A percentile compares a stretch with the other conserved stretches of the same genome.
phyloP scores from a whole-genome alignment of 73 alveolate species.

The Urostyla sp. region DNA sequence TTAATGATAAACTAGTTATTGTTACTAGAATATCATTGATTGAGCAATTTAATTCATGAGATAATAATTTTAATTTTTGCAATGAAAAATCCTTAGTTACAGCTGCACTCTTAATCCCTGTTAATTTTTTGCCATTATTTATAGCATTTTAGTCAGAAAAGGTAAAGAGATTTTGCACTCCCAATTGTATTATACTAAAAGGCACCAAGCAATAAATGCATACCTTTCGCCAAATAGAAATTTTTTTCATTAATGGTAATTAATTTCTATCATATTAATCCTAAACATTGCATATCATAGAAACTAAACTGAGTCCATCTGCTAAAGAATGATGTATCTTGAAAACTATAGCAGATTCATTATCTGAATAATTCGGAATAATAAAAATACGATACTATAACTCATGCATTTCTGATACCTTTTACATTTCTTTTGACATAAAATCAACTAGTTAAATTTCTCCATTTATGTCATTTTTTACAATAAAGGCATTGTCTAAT shows the following conservation, averaged over 20 bases:
- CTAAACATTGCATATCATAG: neutral
- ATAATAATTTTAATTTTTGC: neutral
- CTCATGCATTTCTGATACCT: no score
- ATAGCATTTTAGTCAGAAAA: neutral
- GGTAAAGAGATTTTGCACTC: neutral
- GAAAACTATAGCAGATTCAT: neutral
- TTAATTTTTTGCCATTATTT: neutral
- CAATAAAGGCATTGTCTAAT: no score
- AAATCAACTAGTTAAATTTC: no score
- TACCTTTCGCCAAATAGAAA: neutral
- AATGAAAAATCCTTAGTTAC: slow-evolving; percentile 13
- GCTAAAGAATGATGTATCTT: neutral
- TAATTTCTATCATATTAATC: neutral
- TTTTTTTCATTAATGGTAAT: neutral
- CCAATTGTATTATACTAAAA: neutral
- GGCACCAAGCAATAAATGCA: neutral
- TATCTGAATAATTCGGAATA: neutral
- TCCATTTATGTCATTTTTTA: no score
- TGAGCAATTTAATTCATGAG: neutral
- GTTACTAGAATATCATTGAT: slow-evolving; percentile 9
- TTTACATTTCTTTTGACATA: no score
- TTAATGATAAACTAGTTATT: neutral
- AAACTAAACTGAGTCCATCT: slow-evolving; percentile 12
- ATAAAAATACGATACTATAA: no score
- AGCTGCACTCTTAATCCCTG: neutral